Evolutionary conservation across 164 flowering plant genomes (phyloP).

Genomic region (Liriodendron chinense): DNA sequence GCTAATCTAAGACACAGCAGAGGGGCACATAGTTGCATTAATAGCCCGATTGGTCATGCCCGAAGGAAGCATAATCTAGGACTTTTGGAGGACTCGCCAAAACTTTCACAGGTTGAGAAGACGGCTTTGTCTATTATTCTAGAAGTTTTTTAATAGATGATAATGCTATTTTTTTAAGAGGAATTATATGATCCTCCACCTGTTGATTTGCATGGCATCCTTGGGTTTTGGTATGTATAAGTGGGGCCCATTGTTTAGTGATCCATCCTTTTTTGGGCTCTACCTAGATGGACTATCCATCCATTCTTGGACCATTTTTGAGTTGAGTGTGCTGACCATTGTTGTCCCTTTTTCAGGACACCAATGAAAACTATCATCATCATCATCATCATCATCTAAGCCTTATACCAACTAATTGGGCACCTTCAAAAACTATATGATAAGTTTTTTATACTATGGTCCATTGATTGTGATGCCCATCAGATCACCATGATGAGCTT

Average conservation of each 20-base stretch:
- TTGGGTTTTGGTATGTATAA: neutral
- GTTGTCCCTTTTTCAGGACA: neutral
- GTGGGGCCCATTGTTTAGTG: neutral
- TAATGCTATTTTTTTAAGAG: neutral
- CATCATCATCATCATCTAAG: neutral
- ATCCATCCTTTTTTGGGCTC: neutral
- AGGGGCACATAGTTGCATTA: slow-evolving; percentile 49
- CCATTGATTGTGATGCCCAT: neutral
- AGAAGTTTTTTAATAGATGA: neutral
- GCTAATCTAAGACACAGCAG: slow-evolving; percentile 17
- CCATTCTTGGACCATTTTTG: no score
- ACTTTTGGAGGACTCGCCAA: slow-evolving; percentile 35
- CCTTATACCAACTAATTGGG: neutral
- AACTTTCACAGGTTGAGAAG: slow-evolving; percentile 39
- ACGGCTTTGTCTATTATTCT: neutral
- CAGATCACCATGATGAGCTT: neutral
- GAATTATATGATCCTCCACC: neutral
- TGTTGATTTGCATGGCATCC: neutral
- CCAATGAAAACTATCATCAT: neutral
- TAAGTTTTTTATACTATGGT: neutral
- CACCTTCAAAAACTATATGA: neutral
- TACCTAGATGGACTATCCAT: neutral
- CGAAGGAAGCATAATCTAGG: slow-evolving; percentile 56
- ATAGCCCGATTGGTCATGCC: slow-evolving; percentile 53
- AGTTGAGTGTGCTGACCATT: no score